These are phyloP conservation scores for Bipolaris victoriae DNA, from an alignment of 2,329 filamentous ascomycete species.

Conservation along the genomic window DNA sequence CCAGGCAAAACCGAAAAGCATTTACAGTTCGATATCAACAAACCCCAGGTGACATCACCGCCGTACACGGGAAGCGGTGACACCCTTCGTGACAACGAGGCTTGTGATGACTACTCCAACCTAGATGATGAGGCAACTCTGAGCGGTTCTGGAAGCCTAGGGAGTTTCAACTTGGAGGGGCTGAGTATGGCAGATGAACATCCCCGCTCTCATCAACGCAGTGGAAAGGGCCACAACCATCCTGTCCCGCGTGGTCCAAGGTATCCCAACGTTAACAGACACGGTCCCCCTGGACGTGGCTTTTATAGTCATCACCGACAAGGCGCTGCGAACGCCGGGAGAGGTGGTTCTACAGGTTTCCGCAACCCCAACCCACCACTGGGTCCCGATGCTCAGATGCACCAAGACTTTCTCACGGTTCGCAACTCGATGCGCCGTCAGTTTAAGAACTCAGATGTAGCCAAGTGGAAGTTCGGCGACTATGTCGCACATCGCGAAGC, in stretches of 20 bases:
- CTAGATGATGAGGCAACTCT: constrained; percentile 4
- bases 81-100: constrained; percentile 21
- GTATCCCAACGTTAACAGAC: not conserved
- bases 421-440: constrained; percentile 45
- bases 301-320: constrained; percentile 5
- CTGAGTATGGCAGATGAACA: constrained; percentile 14
- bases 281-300: constrained; percentile 1
- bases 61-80: constrained; percentile 19
- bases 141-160: constrained; percentile 14
- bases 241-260: constrained; percentile 14
- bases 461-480: constrained; percentile 41
- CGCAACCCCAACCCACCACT: constrained; percentile 35
- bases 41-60: constrained; percentile 4
- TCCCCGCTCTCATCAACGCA: not conserved
- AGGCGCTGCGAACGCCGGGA: constrained; percentile 3
- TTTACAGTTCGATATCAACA: not conserved
- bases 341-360: constrained; percentile 11
- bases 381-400: constrained; percentile 32
- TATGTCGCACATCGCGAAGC: constrained; percentile 43
- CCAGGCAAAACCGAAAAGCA: not conserved
- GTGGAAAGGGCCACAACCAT: constrained; percentile 7
- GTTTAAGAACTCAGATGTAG: constrained; percentile 43
- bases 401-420: constrained; percentile 38
- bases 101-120: constrained; percentile 10
- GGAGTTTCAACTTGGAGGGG: constrained; percentile 19